Percentiles rank a stretch among this genome's conserved stretches.
Conservation (phyloP, 768 basidiomycete genomes). For the Goffeauzyma gilvescens region DNA sequence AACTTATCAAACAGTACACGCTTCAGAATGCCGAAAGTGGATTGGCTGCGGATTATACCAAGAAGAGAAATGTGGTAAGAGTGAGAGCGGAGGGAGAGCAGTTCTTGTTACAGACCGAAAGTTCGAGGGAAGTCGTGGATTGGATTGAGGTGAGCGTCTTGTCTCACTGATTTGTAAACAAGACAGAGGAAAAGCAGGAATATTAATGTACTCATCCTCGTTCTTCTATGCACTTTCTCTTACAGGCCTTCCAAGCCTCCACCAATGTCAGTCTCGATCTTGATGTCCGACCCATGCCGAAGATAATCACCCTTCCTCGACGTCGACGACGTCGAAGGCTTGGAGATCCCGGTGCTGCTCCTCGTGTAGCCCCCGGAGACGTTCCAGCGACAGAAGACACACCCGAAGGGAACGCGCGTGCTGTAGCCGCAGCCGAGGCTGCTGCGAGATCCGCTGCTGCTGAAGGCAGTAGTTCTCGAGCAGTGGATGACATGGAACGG, state of each 20-base stretch:
- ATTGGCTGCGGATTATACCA: constrained; percentile 80
- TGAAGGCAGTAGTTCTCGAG: not conserved
- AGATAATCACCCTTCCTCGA: constrained; percentile 38
- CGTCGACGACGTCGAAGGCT: constrained; percentile 16
- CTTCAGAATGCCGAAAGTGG: constrained; percentile 85
- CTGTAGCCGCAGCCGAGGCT: constrained; percentile 18
- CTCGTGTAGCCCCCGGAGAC: constrained; percentile 8
- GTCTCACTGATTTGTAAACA: too few species aligned
- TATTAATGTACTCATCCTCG: not conserved
- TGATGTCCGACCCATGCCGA: constrained; percentile 80
- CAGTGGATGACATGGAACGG: constrained; percentile 14
- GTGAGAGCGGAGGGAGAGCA: constrained; percentile 87
- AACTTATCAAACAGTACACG: constrained; percentile 52
- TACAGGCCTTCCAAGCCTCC: constrained; percentile 72
- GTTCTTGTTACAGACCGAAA: constrained; percentile 75
- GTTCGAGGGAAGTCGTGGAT: constrained; percentile 65
- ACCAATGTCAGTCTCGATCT: constrained; percentile 80
- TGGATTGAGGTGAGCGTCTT: constrained; percentile 86
- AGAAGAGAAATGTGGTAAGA: constrained; percentile 82
- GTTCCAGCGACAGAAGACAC: constrained; percentile 16
- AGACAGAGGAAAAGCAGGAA: not conserved
- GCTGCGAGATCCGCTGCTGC: constrained; percentile 3
- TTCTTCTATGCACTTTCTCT: not conserved
- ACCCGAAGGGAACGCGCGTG: constrained; percentile 18
- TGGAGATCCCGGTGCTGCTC: constrained; percentile 10